Percentiles rank a stretch among this genome's conserved stretches.
phyloP scores from a whole-genome alignment of 805 yeast genomes.

The Kluyveromyces lactis region DNA sequence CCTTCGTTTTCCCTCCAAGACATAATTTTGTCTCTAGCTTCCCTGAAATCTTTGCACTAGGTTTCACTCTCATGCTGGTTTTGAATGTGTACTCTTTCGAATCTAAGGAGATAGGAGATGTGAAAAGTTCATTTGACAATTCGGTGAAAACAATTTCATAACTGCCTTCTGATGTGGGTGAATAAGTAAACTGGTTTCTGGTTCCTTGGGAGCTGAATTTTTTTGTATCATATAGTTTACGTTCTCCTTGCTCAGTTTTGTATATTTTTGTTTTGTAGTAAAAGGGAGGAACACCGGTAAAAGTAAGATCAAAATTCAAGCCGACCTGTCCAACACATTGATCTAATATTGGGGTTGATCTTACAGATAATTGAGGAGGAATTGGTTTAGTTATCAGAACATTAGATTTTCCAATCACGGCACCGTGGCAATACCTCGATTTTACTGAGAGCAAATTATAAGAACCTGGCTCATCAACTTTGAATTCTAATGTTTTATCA shows the following conservation, averaged over 20 bases:
- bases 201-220: slow-evolving; percentile 33
- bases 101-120: slow-evolving; percentile 33
- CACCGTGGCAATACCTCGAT: slow-evolving; percentile 62
- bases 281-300: slow-evolving; percentile 80
- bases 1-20: slow-evolving; percentile 35
- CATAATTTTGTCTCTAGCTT: slow-evolving; percentile 31
- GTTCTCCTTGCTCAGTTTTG: slow-evolving; percentile 35
- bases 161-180: slow-evolving; percentile 74
- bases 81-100: slow-evolving; percentile 43
- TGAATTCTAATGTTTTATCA: slow-evolving; percentile 26
- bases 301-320: slow-evolving; percentile 56
- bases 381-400: slow-evolving; percentile 52
- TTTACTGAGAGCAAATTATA: slow-evolving; percentile 48
- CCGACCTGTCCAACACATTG: slow-evolving; percentile 92
- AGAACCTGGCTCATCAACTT: slow-evolving; percentile 52
- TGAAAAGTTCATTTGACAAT: slow-evolving; percentile 57
- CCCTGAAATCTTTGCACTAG: slow-evolving; percentile 39
- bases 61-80: slow-evolving; percentile 66
- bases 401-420: slow-evolving; percentile 45
- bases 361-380: slow-evolving; percentile 39
- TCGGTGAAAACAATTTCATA: slow-evolving; percentile 65
- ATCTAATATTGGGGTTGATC: slow-evolving; percentile 53
- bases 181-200: slow-evolving; percentile 53
- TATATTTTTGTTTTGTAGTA: slow-evolving; percentile 54
- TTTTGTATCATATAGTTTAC: slow-evolving; percentile 31